These are phyloP conservation scores for Blastobotrys arbuscula DNA, from an alignment of 1,139 yeast species.

Conservation along the genomic window DNA sequence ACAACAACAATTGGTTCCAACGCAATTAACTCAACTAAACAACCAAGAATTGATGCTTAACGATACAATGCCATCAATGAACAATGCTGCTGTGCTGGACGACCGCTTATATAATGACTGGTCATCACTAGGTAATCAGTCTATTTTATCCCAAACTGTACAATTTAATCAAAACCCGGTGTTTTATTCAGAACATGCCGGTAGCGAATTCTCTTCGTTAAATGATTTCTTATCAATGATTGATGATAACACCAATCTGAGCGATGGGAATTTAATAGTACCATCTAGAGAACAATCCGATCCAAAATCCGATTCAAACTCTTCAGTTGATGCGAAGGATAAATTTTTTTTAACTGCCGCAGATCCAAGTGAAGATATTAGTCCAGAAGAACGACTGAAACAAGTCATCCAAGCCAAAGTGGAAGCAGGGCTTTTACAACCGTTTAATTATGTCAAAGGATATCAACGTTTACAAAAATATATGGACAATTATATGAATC, in stretches of 20 bases:
- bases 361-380: conserved; percentile 90
- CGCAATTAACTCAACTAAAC: not conserved
- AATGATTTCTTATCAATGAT: conserved; percentile 87
- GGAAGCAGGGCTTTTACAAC: conserved; percentile 89
- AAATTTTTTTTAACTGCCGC: conserved; percentile 95
- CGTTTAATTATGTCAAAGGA: conserved; percentile 91
- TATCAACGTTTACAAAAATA: conserved; percentile 84
- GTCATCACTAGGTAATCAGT: conserved; percentile 24
- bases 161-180: conserved; percentile 41
- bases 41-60: not conserved
- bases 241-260: conserved; percentile 59
- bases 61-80: not conserved
- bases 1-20: not conserved
- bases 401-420: conserved; percentile 94
- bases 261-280: conserved; percentile 1
- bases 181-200: conserved; percentile 87
- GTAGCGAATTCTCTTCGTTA: conserved; percentile 84
- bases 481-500: conserved; percentile 91
- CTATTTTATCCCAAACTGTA: conserved; percentile 24
- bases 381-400: conserved; percentile 89
- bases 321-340: conserved; percentile 70
- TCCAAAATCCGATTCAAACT: not conserved
- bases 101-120: conserved; percentile 18
- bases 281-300: not conserved
- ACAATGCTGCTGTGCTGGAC: not conserved